phyloP scores from a whole-genome alignment of 495 filamentous ascomycete genomes.

The Bathelium albidoporum region DNA sequence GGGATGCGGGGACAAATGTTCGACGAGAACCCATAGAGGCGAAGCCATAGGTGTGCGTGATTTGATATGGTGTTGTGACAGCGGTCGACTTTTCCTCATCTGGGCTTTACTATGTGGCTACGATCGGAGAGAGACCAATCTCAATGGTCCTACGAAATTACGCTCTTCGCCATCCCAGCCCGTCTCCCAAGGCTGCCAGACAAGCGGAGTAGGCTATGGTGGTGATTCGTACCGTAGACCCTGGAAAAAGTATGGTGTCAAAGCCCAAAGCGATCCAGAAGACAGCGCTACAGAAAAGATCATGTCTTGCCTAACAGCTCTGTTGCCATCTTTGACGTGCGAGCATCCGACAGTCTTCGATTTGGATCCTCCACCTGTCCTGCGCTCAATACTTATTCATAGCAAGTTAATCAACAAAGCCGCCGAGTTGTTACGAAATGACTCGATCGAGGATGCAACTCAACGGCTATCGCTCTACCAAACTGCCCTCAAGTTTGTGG shows the following conservation, averaged over 20 bases:
- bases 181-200: background rate
- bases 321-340: constrained; percentile 15
- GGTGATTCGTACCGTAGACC: background rate
- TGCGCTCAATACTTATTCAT: constrained; percentile 21
- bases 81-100: constrained; percentile 17
- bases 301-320: constrained; percentile 10
- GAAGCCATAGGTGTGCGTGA: constrained; percentile 2
- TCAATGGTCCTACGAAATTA: background rate
- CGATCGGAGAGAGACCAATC: constrained; percentile 14
- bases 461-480: constrained; percentile 23
- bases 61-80: constrained; percentile 23
- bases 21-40: background rate
- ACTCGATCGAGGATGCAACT: constrained; percentile 28
- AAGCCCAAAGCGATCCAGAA: constrained; percentile 4
- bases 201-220: background rate
- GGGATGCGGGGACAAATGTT: constrained; percentile 2
- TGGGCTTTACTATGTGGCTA: constrained; percentile 24
- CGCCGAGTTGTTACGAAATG: constrained; percentile 29
- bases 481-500: constrained; percentile 20
- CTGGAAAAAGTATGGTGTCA: background rate
- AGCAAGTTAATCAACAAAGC: constrained; percentile 22
- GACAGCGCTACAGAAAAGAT: constrained; percentile 14
- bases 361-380: constrained; percentile 13
- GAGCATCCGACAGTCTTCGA: constrained; percentile 12
- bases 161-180: background rate